Evolutionary conservation across 2,329 filamentous ascomycete genomes (phyloP).

Genomic region (Keithomyces neogunnii): DNA sequence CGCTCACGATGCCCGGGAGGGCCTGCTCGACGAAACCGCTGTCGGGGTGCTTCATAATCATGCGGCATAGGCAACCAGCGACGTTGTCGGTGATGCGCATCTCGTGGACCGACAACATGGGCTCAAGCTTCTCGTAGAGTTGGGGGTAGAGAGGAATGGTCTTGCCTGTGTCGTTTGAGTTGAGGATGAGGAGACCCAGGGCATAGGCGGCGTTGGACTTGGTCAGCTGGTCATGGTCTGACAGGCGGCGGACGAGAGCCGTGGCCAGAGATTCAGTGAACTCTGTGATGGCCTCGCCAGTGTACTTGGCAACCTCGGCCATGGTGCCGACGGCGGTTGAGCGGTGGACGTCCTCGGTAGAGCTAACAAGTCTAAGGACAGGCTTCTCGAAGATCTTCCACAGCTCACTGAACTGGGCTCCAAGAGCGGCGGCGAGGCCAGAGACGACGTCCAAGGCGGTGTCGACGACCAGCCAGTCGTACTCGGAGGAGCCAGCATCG

Average conservation of each 20-base stretch:
- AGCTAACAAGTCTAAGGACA: slow-evolving; percentile 78
- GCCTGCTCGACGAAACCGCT: slow-evolving; percentile 73
- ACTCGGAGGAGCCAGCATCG: slow-evolving; percentile 76
- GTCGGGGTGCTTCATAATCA: slow-evolving; percentile 86
- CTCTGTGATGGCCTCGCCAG: slow-evolving; percentile 71
- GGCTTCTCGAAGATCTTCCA: slow-evolving; percentile 97
- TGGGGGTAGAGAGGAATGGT: slow-evolving; percentile 69
- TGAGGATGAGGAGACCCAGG: slow-evolving; percentile 73
- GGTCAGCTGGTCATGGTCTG: slow-evolving; percentile 82
- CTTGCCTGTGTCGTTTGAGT: slow-evolving; percentile 61
- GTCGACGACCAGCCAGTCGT: slow-evolving; percentile 95
- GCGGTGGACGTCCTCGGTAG: slow-evolving; percentile 78
- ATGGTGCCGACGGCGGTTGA: slow-evolving; percentile 86
- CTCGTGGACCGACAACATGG: slow-evolving; percentile 67
- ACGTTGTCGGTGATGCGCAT: slow-evolving; percentile 87
- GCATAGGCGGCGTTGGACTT: slow-evolving; percentile 96
- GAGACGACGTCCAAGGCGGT: slow-evolving; percentile 87
- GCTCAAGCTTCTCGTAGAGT: slow-evolving; percentile 80
- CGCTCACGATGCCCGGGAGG: slow-evolving; percentile 67
- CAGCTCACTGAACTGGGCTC: slow-evolving; percentile 70
- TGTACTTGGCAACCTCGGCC: slow-evolving; percentile 81
- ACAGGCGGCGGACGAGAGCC: slow-evolving; percentile 75
- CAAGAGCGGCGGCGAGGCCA: slow-evolving; percentile 74
- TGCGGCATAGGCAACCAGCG: slow-evolving; percentile 79
- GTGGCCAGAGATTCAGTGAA: slow-evolving; percentile 72